These are phyloP conservation scores for Lachnum nothofagi DNA, from an alignment of 2,329 filamentous ascomycete genomes.

Conservation along the genomic window DNA sequence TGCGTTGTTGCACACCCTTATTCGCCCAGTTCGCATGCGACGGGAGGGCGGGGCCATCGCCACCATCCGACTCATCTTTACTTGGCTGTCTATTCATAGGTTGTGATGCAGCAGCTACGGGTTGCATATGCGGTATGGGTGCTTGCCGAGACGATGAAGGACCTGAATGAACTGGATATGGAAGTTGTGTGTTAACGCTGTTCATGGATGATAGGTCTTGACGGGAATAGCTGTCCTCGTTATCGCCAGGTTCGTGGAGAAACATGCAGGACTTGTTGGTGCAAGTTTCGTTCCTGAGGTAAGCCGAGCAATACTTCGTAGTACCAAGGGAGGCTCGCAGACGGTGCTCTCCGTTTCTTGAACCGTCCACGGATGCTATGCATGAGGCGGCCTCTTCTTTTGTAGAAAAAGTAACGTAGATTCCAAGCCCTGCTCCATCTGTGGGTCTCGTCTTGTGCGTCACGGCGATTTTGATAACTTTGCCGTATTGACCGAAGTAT, in stretches of 20 bases:
- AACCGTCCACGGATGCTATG: slow-evolving; percentile 88
- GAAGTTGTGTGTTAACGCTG: slow-evolving; percentile 72
- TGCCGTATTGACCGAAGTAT: slow-evolving; percentile 97
- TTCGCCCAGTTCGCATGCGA: slow-evolving; percentile 91
- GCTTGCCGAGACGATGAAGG: slow-evolving; percentile 45
- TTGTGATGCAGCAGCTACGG: slow-evolving; percentile 42
- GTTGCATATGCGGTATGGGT: slow-evolving; percentile 31
- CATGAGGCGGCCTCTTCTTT: slow-evolving; percentile 87
- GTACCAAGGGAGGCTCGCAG: slow-evolving; percentile 78
- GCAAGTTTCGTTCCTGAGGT: slow-evolving; percentile 88
- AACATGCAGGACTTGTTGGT: slow-evolving; percentile 98
- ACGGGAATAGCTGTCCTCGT: slow-evolving; percentile 91
- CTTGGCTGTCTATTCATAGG: slow-evolving; percentile 73
- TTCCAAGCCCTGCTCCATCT: slow-evolving; percentile 68
- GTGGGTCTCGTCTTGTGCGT: slow-evolving; percentile 68
- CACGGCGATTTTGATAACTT: slow-evolving; percentile 97
- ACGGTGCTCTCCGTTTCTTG: slow-evolving; percentile 80
- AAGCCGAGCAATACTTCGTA: slow-evolving; percentile 97
- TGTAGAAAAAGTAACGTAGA: slow-evolving; percentile 95
- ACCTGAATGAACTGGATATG: slow-evolving; percentile 43
- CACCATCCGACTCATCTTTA: slow-evolving; percentile 67
- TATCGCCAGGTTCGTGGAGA: slow-evolving; percentile 94
- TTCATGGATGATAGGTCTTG: slow-evolving; percentile 95
- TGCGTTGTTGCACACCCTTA: slow-evolving; percentile 58
- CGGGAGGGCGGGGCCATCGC: slow-evolving; percentile 86